phyloP scores from a whole-genome alignment of 148 eudicot species.

The Vaccinium macrocarpon region DNA sequence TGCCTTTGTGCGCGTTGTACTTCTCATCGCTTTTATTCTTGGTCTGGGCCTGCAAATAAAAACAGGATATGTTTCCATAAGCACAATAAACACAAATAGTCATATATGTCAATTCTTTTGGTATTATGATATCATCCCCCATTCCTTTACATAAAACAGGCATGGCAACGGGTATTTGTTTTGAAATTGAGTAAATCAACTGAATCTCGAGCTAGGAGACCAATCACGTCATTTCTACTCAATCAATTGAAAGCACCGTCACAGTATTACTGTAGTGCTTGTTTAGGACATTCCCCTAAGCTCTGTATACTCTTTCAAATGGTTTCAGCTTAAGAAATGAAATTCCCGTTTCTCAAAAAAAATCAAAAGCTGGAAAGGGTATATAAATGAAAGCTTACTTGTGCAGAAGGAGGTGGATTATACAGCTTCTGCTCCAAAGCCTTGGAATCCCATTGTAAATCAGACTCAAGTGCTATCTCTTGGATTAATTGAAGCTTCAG shows the following conservation, averaged over 20 bases:
- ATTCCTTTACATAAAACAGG: background rate
- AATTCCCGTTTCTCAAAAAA: no score
- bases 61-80: background rate
- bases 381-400: constrained; percentile 18
- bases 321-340: no score
- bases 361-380: background rate
- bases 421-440: constrained; percentile 52
- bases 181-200: background rate
- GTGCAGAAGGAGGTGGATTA: constrained; percentile 22
- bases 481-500: constrained; percentile 66
- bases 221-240: no score
- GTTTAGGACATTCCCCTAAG: no score
- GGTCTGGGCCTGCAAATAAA: constrained; percentile 26
- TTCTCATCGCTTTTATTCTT: constrained; percentile 14
- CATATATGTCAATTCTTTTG: background rate
- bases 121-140: background rate
- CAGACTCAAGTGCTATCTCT: constrained; percentile 59
- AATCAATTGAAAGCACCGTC: no score
- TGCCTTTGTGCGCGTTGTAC: constrained; percentile 14
- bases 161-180: background rate
- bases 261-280: no score
- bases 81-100: background rate
- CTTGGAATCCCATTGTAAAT: constrained; percentile 51
- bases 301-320: no score
- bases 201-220: no score